Evolutionary conservation across 768 basidiomycete species (phyloP).

Genomic region (Lactarius indigo): DNA sequence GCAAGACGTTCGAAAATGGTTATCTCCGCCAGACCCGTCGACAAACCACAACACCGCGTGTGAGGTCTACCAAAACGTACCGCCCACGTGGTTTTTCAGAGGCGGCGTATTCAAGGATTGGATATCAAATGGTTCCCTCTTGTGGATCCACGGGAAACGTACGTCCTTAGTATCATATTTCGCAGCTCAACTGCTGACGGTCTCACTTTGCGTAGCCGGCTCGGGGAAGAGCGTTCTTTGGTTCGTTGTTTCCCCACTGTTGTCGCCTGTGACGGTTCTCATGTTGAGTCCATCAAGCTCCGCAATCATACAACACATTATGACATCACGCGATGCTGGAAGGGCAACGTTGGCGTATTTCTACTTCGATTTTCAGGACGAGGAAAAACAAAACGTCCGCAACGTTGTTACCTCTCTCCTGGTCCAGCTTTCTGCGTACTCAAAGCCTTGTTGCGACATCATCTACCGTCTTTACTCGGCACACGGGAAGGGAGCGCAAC

Average conservation of each 20-base stretch:
- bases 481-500: not conserved
- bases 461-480: not conserved
- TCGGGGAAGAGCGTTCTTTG: not conserved
- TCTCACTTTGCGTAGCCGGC: not conserved
- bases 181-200: not conserved
- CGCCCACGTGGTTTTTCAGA: not conserved
- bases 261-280: not conserved
- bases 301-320: not conserved
- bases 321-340: not conserved
- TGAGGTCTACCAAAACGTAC: not conserved
- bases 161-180: not conserved
- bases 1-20: not conserved
- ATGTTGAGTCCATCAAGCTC: not conserved
- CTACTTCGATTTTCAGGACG: not conserved
- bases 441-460: not conserved
- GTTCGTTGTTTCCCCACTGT: not conserved
- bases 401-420: not conserved
- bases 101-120: not conserved
- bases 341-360: not conserved
- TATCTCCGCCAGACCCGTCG: not conserved
- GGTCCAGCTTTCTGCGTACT: not conserved
- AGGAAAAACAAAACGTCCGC: not conserved
- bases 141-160: not conserved
- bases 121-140: not conserved
- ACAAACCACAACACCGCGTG: not conserved